A percentile compares a stretch with the other conserved stretches of the same genome.
These are phyloP conservation scores for Fusarium nisikadoi DNA, from an alignment of 2,329 filamentous ascomycete species.

Conservation along the genomic window DNA sequence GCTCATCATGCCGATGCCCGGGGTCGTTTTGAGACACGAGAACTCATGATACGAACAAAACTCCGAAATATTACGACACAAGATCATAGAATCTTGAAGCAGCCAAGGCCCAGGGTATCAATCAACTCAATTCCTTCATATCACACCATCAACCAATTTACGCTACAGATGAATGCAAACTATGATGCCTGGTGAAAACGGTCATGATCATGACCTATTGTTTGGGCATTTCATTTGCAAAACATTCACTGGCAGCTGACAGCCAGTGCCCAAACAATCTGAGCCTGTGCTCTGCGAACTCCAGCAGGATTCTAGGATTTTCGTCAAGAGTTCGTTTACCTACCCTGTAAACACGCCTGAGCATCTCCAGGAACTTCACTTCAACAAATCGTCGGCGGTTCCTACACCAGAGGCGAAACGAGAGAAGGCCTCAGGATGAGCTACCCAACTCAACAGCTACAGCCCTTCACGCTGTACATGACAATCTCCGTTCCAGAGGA, in stretches of 20 bases:
- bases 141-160: not conserved
- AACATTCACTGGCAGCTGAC: not conserved
- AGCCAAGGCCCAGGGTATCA: not conserved
- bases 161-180: not conserved
- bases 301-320: not conserved
- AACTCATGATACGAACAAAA: slow-evolving; percentile 12
- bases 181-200: not conserved
- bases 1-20: not conserved
- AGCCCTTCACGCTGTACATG: slow-evolving; percentile 42
- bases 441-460: slow-evolving; percentile 28
- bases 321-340: not conserved
- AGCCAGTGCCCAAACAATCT: not conserved
- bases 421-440: slow-evolving; percentile 20
- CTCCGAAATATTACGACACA: not conserved
- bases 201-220: not conserved
- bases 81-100: not conserved
- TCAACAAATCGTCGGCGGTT: not conserved
- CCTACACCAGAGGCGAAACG: not conserved
- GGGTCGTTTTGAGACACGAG: not conserved
- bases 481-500: slow-evolving; percentile 38
- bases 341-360: not conserved
- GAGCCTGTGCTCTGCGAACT: not conserved
- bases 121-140: not conserved
- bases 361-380: not conserved
- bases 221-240: not conserved